phyloP scores from a whole-genome alignment of 2,329 filamentous ascomycete genomes.

The Cadophora sp. region DNA sequence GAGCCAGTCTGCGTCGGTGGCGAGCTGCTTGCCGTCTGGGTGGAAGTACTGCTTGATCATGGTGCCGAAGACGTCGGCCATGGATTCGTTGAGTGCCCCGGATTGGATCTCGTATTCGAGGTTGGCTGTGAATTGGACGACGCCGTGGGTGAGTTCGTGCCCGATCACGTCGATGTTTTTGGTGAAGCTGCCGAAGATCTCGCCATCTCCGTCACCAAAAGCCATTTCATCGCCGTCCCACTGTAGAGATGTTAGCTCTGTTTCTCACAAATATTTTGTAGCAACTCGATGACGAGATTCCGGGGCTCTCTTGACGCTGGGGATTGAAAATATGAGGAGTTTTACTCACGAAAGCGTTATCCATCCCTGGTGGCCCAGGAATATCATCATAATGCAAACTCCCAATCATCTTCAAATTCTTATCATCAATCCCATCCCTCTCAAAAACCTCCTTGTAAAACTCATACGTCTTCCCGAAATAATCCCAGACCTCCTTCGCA shows the following conservation, averaged over 20 bases:
- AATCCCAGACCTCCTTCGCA: slow-evolving; percentile 58
- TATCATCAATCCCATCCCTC: slow-evolving; percentile 60
- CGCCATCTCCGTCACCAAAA: slow-evolving; percentile 59
- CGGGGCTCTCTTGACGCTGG: neutral
- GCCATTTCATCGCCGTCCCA: slow-evolving; percentile 62
- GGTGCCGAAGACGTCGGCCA: slow-evolving; percentile 62
- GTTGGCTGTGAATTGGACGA: slow-evolving; percentile 57
- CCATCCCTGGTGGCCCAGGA: slow-evolving; percentile 53
- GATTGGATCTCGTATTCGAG: slow-evolving; percentile 58
- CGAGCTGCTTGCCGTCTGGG: slow-evolving; percentile 46
- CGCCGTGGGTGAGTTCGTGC: slow-evolving; percentile 62
- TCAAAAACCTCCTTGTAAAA: slow-evolving; percentile 58
- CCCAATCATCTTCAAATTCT: slow-evolving; percentile 55
- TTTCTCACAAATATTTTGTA: too few relatives aligned
- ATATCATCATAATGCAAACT: slow-evolving; percentile 58
- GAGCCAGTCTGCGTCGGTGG: slow-evolving; percentile 58
- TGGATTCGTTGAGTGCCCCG: slow-evolving; percentile 62
- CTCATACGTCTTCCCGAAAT: slow-evolving; percentile 54
- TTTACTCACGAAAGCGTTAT: slow-evolving; percentile 52
- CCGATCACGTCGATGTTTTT: slow-evolving; percentile 61
- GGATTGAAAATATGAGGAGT: neutral
- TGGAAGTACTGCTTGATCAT: slow-evolving; percentile 62
- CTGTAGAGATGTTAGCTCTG: neutral
- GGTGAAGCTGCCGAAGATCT: slow-evolving; percentile 59
- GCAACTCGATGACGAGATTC: too few relatives aligned